Evolutionary conservation across 2,329 filamentous ascomycete species (phyloP).

Genomic region (Samsoniella hepiali): DNA sequence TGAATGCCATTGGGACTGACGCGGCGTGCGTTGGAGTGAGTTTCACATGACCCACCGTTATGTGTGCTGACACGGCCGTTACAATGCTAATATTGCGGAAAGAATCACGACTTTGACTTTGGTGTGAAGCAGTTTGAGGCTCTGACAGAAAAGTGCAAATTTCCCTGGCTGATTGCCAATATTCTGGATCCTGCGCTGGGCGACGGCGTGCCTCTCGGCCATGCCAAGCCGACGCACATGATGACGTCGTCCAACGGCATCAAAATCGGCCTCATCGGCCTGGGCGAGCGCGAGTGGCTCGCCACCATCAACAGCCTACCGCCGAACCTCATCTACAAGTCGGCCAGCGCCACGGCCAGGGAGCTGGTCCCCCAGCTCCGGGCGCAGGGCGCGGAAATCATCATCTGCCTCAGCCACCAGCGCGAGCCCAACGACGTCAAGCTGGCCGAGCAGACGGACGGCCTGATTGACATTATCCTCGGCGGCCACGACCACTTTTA

Average conservation of each 20-base stretch:
- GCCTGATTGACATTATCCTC: slow-evolving; percentile 78
- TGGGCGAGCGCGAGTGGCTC: slow-evolving; percentile 86
- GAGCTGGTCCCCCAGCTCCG: slow-evolving; percentile 71
- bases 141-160: slow-evolving; percentile 69
- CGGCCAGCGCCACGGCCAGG: slow-evolving; percentile 70
- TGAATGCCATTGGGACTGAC: slow-evolving; percentile 75
- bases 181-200: slow-evolving; percentile 81
- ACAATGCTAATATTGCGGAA: background rate
- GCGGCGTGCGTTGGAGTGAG: slow-evolving; percentile 78
- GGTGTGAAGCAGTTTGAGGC: slow-evolving; percentile 77
- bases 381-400: slow-evolving; percentile 74
- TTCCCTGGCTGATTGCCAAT: slow-evolving; percentile 89
- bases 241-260: slow-evolving; percentile 78
- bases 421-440: slow-evolving; percentile 88
- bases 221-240: slow-evolving; percentile 72
- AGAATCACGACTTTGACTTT: slow-evolving; percentile 94
- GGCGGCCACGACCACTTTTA: slow-evolving; percentile 93
- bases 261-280: slow-evolving; percentile 79
- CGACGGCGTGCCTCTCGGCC: slow-evolving; percentile 68
- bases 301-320: slow-evolving; percentile 85
- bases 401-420: slow-evolving; percentile 81
- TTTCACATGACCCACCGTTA: slow-evolving; percentile 22
- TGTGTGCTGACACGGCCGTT: background rate
- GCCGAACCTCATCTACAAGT: slow-evolving; percentile 77
- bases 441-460: slow-evolving; percentile 69